Evolutionary conservation across 1,284 basidiomycete species (phyloP), one percentile per base, ranked within the genome.

Genomic region (Mrakiaceae sp.): DNA sequence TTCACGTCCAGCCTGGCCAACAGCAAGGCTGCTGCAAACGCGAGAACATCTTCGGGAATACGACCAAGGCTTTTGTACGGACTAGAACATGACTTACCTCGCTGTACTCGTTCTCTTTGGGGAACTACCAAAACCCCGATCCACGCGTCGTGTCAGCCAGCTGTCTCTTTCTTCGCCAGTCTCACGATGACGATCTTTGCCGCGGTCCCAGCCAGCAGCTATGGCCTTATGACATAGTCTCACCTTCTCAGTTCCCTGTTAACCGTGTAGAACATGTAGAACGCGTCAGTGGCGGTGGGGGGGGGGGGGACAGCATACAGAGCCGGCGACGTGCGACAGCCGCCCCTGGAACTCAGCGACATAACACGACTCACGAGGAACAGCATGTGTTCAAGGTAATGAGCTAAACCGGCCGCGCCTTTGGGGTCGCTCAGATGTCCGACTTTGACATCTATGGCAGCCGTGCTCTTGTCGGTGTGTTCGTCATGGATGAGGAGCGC

Each of bases 361-460:
- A 27, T 27, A n/a, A 42, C 11, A 9, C 14, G 12, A 39, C 81
- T 72, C 70, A 90, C 90, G 88, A 98, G 89, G 78, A 98, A 98
- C 69, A 97, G 79, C 63, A 98, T 76, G 76, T 99, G 95, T 76
- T 99, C 95, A 78, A 94, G 91, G 72, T 91, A 92, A 75, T 93
- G 90, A 63, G 91, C 90, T 55, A 92, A 81, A 53, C 92, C 91
- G 5, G 51, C 27, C n/a, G 61, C 56, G 53, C 58, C 64, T 48
- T 42, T 44, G 5, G 95, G 96, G 75, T 99, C 96, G 54, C 83
- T 85, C 66, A 98, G 78, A 77, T 98, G 95, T 2, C 96, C 96
- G 0, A 98, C 93, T 16, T 88, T 88, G 57, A 98, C 92, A 77
- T 96, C 91, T 75, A 98, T 81, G 71, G 90, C 92, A 0, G 95